Evolutionary conservation across 1,139 yeast species (phyloP).

Genomic region (Blastobotrys aristatus): DNA sequence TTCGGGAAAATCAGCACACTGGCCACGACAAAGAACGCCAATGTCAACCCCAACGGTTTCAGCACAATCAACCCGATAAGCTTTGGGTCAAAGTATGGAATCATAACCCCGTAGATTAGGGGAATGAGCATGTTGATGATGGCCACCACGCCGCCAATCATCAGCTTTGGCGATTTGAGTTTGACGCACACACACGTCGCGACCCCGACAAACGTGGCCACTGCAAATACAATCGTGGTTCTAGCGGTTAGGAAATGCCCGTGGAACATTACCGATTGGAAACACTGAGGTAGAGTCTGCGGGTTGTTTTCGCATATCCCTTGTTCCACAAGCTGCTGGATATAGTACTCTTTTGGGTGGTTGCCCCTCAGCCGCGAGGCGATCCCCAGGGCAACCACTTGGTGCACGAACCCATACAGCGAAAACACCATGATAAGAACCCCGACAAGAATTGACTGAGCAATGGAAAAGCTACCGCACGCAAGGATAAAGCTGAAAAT

Average conservation of each 20-base stretch:
- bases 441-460: conserved; percentile 19
- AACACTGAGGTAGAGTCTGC: conserved; percentile 20
- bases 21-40: conserved; percentile 22
- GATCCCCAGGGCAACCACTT: conserved; percentile 27
- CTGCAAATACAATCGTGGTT: conserved; percentile 24
- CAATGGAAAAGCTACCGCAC: conserved; percentile 28
- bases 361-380: conserved; percentile 26
- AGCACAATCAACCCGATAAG: conserved; percentile 22
- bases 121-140: conserved; percentile 22
- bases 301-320: conserved; percentile 25
- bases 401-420: conserved; percentile 21
- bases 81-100: conserved; percentile 28
- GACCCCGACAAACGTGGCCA: conserved; percentile 24
- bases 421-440: conserved; percentile 18
- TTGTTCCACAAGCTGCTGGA: conserved; percentile 15
- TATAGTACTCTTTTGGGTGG: conserved; percentile 19
- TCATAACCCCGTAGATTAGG: conserved; percentile 17
- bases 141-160: conserved; percentile 20
- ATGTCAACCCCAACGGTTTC: conserved; percentile 27
- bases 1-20: conserved; percentile 27
- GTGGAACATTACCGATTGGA: conserved; percentile 19
- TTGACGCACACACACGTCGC: conserved; percentile 12
- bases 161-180: conserved; percentile 13
- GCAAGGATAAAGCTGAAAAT: conserved; percentile 27
- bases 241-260: conserved; percentile 26